Base-by-base conservation (phyloP, 768 basidiomycete species). In the Cubamyces sp. region DNA sequence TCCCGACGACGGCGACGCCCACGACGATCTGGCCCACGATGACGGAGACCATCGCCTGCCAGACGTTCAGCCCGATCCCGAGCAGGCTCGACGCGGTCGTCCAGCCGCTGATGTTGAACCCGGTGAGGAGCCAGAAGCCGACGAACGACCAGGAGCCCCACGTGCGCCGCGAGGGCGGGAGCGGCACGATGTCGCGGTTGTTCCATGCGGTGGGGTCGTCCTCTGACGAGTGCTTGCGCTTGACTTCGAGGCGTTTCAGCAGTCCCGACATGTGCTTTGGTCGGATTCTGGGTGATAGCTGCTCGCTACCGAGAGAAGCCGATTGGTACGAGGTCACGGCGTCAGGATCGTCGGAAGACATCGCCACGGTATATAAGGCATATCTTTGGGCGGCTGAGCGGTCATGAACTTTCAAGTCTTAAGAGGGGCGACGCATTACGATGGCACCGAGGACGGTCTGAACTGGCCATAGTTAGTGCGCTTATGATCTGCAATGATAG, bases 131-230 rank as follows among this genome's bases (percentile, higher is more conserved):
- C 68, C 68, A 69, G 53, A 56, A 67, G 23, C 64, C 66, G 41
- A 66, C 56, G 59, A 66, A 69, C 16, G 61, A 61, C 54, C 66
- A 59, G 3, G 60, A 28, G 46, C 64, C 68, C 68, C 68, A 69
- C 8, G 68, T 69, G 34, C 68, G 47, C 14, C 68, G 68, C 19
- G 63, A 53, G 1, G 66, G 68, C 25, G 66, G 66, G 8, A 69
- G 61, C 16, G 68, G 68, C 23, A 65, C 59, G 21, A 69, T 64
- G 62, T 69, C 68, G 46, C 62, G 63, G 56, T 66, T 68, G 43
- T 60, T 54, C 67, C 67, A 68, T 18, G 64, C 56, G 21, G 61
- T 54, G 8, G 64, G 51, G 21, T 60, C 23, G 4, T 28, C 45
- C 18, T 64, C 61, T 16, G 37, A 34, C 28, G 50, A 52, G 49